Conservation (phyloP, 1,139 yeast genomes). For the Kodamaea ohmeri region DNA sequence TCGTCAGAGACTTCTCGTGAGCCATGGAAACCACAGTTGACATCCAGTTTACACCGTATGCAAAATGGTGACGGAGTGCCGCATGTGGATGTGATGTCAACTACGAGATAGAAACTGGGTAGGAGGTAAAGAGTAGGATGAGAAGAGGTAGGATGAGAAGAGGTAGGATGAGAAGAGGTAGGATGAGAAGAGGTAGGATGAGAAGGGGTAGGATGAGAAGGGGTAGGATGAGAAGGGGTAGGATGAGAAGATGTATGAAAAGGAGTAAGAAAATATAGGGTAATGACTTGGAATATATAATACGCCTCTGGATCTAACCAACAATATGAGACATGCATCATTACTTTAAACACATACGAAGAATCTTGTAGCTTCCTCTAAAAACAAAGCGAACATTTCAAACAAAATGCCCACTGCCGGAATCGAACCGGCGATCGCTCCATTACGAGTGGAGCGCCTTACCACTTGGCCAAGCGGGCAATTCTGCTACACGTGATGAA, state of each 20-base stretch:
- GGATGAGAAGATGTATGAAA: too few species aligned
- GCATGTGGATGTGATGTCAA: slow-evolving; percentile 7
- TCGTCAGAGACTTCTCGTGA: slow-evolving; percentile 18
- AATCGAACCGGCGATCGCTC: slow-evolving; percentile 57
- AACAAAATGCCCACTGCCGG: slow-evolving; percentile 44
- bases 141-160: neutral
- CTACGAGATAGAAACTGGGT: slow-evolving; percentile 1
- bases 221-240: too few species aligned
- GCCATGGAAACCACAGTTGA: slow-evolving; percentile 29
- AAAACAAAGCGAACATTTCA: too few species aligned
- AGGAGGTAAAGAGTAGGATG: neutral
- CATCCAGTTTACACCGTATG: slow-evolving; percentile 25
- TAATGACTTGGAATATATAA: too few species aligned
- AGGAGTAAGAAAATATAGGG: too few species aligned
- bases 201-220: too few species aligned
- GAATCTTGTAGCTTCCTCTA: too few species aligned
- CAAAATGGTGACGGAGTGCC: slow-evolving; percentile 20
- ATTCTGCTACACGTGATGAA: too few species aligned
- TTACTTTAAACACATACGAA: too few species aligned
- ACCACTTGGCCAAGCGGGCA: slow-evolving; percentile 45
- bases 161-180: neutral
- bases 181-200: too few species aligned
- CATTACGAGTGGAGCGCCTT: slow-evolving; percentile 58
- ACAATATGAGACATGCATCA: too few species aligned
- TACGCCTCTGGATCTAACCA: too few species aligned